Evolutionary conservation across 208 protist species (phyloP), one percentile per base, ranked within the genome.

Genomic region (Acanthamoeba healyi): DNA sequence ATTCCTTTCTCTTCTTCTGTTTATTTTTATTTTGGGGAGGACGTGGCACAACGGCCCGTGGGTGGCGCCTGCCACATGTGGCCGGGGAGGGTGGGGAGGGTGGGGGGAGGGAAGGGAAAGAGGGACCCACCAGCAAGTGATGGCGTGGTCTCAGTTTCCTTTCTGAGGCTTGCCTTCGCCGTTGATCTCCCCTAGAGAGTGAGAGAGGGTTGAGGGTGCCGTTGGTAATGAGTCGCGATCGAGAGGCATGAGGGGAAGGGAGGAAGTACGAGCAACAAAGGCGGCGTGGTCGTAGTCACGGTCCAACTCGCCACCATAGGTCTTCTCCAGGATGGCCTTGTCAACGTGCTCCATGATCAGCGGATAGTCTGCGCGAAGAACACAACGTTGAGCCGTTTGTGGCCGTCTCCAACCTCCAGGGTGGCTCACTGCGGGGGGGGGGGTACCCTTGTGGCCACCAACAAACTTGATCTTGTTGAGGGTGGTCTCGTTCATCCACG

Each of bases 391-490:
- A n/a, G n/a, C n/a, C n/a, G n/a, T n/a, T n/a, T n/a, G n/a, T n/a
- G n/a, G n/a, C n/a, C n/a, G n/a, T n/a, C n/a, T n/a, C n/a, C n/a
- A n/a, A n/a, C n/a, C n/a, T n/a, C n/a, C n/a, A n/a, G n/a, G n/a
- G n/a, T n/a, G n/a, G n/a, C n/a, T n/a, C n/a, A n/a, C n/a, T n/a
- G n/a, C n/a, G n/a, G n/a, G n/a, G n/a, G n/a, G n/a, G n/a, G n/a
- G 58, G 58, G 58, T 77, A 77, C 67, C 67, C 38, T 77, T 77
- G 32, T 1, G 7, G 4, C 67, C 44, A 29, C 79, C 29, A 2
- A 87, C 29, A 36, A 87, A 87, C 46, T 61, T 51, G 46, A 87
- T 61, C 42, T 87, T 87, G 79, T 61, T 87, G n/a, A 87, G 1
- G 79, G 79, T 87, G 5, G 38, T 36, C 44, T 87, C 79, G 26